Conservation (phyloP, 306 rosid species). For the Albizia julibrissin region DNA sequence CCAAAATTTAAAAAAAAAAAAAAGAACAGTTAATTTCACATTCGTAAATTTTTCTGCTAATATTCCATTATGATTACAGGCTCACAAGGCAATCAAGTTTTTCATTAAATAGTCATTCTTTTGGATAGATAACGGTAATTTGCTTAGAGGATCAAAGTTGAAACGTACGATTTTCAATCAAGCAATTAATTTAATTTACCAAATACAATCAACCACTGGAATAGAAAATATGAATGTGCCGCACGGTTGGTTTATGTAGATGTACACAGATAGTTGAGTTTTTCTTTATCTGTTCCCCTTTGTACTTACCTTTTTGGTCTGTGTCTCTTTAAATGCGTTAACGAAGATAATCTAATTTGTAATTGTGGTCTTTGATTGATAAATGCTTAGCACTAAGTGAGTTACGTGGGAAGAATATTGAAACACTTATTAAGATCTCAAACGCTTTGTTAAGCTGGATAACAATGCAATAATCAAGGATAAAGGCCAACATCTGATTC, state of each 20-base stretch:
- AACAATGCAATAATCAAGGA: constrained; percentile 78
- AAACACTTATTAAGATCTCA: constrained; percentile 52
- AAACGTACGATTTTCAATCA: too few species aligned
- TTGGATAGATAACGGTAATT: background rate
- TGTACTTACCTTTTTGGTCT: background rate
- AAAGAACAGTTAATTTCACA: background rate
- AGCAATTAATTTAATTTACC: too few species aligned
- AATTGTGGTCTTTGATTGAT: constrained; percentile 75
- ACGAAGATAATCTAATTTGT: background rate
- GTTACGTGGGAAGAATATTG: constrained; percentile 60
- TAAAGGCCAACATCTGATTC: constrained; percentile 73
- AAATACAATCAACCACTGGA: too few species aligned
- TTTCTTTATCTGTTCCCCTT: background rate
- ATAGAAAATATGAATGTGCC: too few species aligned
- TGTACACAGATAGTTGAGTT: too few species aligned
- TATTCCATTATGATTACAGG: background rate
- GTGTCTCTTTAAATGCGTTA: background rate
- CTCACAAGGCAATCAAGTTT: background rate
- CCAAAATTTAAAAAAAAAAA: too few species aligned
- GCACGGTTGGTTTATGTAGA: too few species aligned
- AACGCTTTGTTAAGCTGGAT: constrained; percentile 78
- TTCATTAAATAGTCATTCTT: background rate
- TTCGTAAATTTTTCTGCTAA: background rate
- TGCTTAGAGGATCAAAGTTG: background rate
- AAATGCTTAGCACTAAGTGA: constrained; percentile 69